These are phyloP conservation scores for Vitis cinerea DNA, from an alignment of 164 flowering plant genomes.

Conservation along the genomic window DNA sequence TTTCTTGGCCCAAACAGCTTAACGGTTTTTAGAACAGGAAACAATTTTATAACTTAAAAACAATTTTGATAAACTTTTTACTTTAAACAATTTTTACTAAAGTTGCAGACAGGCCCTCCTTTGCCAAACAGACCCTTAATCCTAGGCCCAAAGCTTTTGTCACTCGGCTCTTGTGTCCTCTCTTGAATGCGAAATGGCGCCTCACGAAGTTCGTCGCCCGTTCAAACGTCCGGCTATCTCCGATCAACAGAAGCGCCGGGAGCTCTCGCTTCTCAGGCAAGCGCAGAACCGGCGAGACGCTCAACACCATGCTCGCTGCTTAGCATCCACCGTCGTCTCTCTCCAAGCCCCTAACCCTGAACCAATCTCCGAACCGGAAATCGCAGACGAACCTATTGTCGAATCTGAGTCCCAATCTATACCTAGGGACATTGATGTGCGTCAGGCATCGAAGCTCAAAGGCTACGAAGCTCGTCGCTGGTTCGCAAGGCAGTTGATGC, in stretches of 20 bases:
- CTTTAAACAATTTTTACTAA: too few relatives aligned
- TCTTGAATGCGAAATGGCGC: slow-evolving; percentile 47
- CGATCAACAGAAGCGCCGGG: slow-evolving; percentile 88
- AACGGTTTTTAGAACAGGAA: too few relatives aligned
- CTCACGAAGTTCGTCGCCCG: slow-evolving; percentile 76
- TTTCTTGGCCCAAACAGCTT: too few relatives aligned
- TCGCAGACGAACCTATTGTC: slow-evolving; percentile 16
- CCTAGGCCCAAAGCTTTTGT: too few relatives aligned
- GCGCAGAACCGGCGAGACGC: slow-evolving; percentile 74
- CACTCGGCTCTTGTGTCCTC: too few relatives aligned
- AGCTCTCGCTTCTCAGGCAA: slow-evolving; percentile 76
- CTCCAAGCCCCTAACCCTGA: slow-evolving; percentile 29
- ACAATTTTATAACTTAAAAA: too few relatives aligned
- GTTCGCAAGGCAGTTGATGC: slow-evolving; percentile 90
- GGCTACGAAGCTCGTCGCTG: slow-evolving; percentile 78
- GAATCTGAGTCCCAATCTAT: slow-evolving; percentile 10
- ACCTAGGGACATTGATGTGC: slow-evolving; percentile 43
- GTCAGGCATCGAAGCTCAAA: slow-evolving; percentile 68
- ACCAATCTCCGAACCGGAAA: slow-evolving; percentile 14
- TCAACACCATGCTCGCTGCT: slow-evolving; percentile 74
- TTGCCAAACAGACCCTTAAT: too few relatives aligned
- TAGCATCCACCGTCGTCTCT: slow-evolving; percentile 73
- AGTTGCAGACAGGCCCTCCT: too few relatives aligned
- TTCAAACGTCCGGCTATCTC: slow-evolving; percentile 80
- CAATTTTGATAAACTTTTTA: too few relatives aligned